phyloP scores from a whole-genome alignment of 495 filamentous ascomycete genomes.

The Lophiostoma macrostomum region DNA sequence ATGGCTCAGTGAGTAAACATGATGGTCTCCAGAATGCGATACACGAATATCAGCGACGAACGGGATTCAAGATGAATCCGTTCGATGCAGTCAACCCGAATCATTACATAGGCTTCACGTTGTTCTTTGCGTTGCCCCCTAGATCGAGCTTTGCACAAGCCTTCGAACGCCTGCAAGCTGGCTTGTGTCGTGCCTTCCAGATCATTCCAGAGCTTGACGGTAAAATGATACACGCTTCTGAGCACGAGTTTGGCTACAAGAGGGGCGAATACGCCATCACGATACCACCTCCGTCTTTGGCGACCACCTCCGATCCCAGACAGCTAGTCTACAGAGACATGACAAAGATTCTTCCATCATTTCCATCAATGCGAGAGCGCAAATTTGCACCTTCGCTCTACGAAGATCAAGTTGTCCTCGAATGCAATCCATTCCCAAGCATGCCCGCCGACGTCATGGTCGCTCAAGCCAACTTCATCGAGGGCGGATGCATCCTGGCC shows the following conservation, averaged over 20 bases:
- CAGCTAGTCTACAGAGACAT: constrained; percentile 1
- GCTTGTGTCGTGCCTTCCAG: neutral
- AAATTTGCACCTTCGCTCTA: neutral
- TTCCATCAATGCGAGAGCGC: neutral
- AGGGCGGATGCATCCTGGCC: constrained; percentile 27
- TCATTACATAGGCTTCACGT: neutral
- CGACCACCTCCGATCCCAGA: neutral
- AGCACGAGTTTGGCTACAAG: constrained; percentile 1
- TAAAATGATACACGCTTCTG: constrained; percentile 1
- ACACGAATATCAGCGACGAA: neutral
- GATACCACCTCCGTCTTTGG: neutral
- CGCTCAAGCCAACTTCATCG: constrained; percentile 42
- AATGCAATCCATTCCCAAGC: constrained; percentile 32
- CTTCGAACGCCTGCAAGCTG: neutral
- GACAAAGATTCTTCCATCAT: constrained; percentile 1
- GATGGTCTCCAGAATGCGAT: no score
- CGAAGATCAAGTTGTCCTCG: constrained; percentile 32
- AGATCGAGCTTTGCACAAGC: neutral
- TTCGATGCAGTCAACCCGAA: constrained; percentile 1
- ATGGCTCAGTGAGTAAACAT: no score
- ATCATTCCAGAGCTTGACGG: neutral
- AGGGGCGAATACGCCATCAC: neutral
- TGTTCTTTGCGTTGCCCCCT: neutral
- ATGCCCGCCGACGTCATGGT: constrained; percentile 37
- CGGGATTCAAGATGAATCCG: neutral